A percentile compares a stretch with the other conserved stretches of the same genome.
These are phyloP conservation scores for Dryadomyces quercivorus DNA, from an alignment of 2,329 filamentous ascomycete species.

Conservation along the genomic window DNA sequence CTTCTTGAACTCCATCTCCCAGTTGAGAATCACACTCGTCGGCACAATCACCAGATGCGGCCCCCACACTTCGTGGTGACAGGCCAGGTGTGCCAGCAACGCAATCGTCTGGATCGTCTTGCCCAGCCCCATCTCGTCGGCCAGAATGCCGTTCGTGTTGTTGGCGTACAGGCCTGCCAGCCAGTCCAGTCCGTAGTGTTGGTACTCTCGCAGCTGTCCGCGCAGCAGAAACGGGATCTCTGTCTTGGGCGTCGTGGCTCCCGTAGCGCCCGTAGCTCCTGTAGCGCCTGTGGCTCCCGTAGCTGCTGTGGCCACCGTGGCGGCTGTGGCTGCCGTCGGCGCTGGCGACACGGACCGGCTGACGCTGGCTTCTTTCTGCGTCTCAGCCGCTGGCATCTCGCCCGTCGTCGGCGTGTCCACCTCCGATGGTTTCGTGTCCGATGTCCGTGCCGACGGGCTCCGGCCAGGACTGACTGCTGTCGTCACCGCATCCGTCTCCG, in stretches of 20 bases:
- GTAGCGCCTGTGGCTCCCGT: conserved; percentile 16
- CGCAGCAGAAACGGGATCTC: conserved; percentile 73
- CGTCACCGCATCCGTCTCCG: conserved; percentile 31
- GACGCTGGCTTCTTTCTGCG: conserved; percentile 18
- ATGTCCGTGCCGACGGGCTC: conserved; percentile 34
- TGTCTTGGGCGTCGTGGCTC: conserved; percentile 37
- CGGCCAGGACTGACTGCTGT: conserved; percentile 29
- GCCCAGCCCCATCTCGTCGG: conserved; percentile 96
- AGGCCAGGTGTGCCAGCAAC: conserved; percentile 81
- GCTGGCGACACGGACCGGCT: conserved; percentile 22
- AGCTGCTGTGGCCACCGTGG: conserved; percentile 12
- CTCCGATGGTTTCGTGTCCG: conserved; percentile 40
- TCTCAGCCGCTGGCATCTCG: conserved; percentile 5
- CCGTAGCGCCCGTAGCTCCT: conserved; percentile 17
- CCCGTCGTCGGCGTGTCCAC: conserved; percentile 26
- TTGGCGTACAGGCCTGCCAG: conserved; percentile 85
- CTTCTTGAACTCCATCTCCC: conserved; percentile 99
- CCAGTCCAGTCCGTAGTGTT: conserved; percentile 96
- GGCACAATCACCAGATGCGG: conserved; percentile 93
- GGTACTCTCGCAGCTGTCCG: conserved; percentile 85
- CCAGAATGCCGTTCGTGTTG: conserved; percentile 88
- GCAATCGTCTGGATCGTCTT: conserved; percentile 99
- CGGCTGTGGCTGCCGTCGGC: conserved; percentile 4
- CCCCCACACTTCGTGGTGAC: conserved; percentile 84
- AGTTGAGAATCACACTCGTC: conserved; percentile 97